phyloP scores from a whole-genome alignment of 306 rosid genomes.

The Casuarina glauca region DNA sequence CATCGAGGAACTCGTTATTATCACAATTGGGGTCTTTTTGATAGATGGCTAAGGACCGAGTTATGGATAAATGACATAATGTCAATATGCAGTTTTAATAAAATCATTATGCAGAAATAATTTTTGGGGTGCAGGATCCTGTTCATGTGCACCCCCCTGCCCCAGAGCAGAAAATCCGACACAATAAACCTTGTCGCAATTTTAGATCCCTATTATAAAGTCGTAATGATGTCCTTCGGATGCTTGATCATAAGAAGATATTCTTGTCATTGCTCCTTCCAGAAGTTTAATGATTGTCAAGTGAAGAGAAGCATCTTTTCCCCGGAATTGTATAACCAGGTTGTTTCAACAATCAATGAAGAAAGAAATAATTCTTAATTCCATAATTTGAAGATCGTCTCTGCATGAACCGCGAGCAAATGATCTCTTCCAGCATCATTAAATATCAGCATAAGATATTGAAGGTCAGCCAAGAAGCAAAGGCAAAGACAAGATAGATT shows the following conservation, averaged over 20 bases:
- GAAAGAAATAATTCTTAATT: not conserved
- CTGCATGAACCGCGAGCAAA: constrained; percentile 3
- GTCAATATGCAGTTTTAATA: too few species aligned
- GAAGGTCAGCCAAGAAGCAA: constrained; percentile 3
- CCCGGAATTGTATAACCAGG: not conserved
- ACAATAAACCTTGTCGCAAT: not conserved
- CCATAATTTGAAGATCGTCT: constrained; percentile 8
- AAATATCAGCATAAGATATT: not conserved
- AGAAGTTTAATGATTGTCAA: not conserved
- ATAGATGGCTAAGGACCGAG: too few species aligned
- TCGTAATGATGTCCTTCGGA: not conserved
- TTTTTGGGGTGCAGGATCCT: too few species aligned
- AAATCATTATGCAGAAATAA: too few species aligned
- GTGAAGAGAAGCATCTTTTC: not conserved
- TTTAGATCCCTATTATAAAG: not conserved
- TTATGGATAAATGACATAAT: too few species aligned
- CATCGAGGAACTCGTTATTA: too few species aligned
- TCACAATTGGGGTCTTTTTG: too few species aligned
- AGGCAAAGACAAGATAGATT: not conserved
- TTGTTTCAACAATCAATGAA: not conserved
- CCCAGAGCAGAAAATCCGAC: too few species aligned
- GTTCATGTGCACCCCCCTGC: too few species aligned
- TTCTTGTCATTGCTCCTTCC: not conserved
- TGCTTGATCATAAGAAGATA: not conserved
- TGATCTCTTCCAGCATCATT: constrained; percentile 2